Evolutionary conservation across 2,329 filamentous ascomycete genomes (phyloP).

Genomic region (Orbilia oligospora): DNA sequence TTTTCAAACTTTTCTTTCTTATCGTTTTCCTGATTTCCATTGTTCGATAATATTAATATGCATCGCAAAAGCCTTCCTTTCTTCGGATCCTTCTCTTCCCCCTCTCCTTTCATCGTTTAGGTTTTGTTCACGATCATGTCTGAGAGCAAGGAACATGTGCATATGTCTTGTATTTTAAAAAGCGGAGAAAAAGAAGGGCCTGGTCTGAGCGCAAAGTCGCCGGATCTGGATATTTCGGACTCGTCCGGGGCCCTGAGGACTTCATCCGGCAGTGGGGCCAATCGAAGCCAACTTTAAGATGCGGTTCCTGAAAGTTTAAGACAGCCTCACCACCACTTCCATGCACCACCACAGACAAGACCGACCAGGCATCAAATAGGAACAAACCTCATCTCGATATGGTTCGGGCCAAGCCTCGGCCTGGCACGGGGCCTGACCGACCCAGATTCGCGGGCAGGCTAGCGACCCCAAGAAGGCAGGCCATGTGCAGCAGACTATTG

Average conservation of each 20-base stretch:
- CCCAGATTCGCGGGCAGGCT: conserved; percentile 24
- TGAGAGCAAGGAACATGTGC: conserved; percentile 11
- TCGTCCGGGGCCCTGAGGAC: conserved; percentile 18
- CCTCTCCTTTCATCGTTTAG: conserved; percentile 1
- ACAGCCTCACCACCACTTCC: conserved; percentile 9
- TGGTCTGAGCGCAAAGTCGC: conserved; percentile 30
- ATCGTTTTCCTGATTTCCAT: background rate
- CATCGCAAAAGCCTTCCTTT: background rate
- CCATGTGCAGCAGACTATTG: conserved; percentile 57
- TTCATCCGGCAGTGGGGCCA: conserved; percentile 37
- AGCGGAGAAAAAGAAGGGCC: conserved; percentile 14
- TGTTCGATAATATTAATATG: conserved; percentile 15
- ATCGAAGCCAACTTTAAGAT: conserved; percentile 13
- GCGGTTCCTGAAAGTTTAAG: conserved; percentile 52
- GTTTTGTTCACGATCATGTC: conserved; percentile 23
- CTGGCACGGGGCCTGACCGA: conserved; percentile 19
- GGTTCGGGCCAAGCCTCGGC: conserved; percentile 23
- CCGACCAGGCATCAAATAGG: background rate
- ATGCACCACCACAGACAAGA: background rate
- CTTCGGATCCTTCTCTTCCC: background rate
- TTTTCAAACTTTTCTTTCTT: conserved; percentile 1
- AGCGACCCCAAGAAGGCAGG: conserved; percentile 21
- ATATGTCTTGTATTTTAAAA: conserved; percentile 32
- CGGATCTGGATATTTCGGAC: conserved; percentile 50
- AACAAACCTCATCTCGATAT: conserved; percentile 14